Conservation (phyloP, 306 rosid genomes). For the Abrus pulchellus region DNA sequence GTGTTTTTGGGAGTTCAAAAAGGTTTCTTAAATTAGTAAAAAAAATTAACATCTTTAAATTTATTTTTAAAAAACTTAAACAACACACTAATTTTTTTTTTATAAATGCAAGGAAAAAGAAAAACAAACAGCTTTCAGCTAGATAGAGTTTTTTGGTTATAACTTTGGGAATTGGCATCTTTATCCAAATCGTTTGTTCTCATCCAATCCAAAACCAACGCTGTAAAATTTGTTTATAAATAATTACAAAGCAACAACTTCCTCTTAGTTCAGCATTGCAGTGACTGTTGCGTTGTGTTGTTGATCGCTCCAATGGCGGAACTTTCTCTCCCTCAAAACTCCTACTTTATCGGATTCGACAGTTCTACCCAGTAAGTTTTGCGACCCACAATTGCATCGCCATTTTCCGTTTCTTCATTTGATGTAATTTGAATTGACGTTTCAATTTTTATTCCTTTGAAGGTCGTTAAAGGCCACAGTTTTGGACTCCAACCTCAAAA, state of each 20-base stretch:
- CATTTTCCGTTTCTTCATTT: slow-evolving; percentile 14
- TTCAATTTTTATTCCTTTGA: slow-evolving; percentile 22
- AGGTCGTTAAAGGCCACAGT: slow-evolving; percentile 98
- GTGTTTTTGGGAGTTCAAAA: too few relatives aligned
- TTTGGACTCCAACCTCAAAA: slow-evolving; percentile 78
- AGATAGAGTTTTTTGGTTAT: not conserved
- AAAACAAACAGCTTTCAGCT: not conserved
- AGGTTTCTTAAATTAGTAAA: too few relatives aligned
- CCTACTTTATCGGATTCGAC: slow-evolving; percentile 88
- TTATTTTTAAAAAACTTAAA: too few relatives aligned
- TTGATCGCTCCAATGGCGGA: slow-evolving; percentile 65
- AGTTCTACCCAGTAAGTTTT: slow-evolving; percentile 89
- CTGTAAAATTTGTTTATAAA: not conserved
- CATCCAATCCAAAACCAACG: slow-evolving; percentile 26
- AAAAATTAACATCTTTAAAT: too few relatives aligned
- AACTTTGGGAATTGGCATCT: not conserved
- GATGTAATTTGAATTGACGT: slow-evolving; percentile 36
- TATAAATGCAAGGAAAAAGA: too few relatives aligned
- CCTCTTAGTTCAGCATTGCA: not conserved
- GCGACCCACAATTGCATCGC: slow-evolving; percentile 23
- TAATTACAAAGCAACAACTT: not conserved
- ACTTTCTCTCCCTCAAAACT: slow-evolving; percentile 68
- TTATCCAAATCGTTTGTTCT: slow-evolving; percentile 40
- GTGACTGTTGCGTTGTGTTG: not conserved
- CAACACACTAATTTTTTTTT: too few relatives aligned